Percentiles rank a stretch among this genome's conserved stretches.
Conservation (phyloP, 2,329 filamentous ascomycete species). For the Fusarium illudens region DNA sequence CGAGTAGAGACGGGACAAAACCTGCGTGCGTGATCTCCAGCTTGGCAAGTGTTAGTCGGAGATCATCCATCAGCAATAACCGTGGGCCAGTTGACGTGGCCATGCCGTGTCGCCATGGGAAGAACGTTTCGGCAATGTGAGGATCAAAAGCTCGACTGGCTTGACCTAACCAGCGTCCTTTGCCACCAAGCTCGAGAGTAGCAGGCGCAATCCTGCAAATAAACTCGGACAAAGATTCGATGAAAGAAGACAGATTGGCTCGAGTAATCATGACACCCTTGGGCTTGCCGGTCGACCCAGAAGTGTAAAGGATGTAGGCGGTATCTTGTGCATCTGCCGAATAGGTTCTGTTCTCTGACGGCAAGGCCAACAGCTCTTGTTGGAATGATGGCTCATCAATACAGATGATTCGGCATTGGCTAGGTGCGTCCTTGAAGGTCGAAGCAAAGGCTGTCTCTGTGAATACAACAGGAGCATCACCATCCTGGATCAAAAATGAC, state of each 20-base stretch:
- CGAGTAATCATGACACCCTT: constrained; percentile 4
- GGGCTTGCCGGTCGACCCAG: neutral
- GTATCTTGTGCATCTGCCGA: neutral
- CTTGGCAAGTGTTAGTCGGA: neutral
- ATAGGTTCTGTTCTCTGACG: neutral
- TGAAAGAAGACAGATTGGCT: neutral
- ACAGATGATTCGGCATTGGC: neutral
- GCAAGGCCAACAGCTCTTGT: neutral
- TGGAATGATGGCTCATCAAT: neutral
- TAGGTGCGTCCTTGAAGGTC: neutral
- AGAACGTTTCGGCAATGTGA: neutral
- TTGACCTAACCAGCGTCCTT: constrained; percentile 5
- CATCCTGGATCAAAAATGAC: constrained; percentile 1
- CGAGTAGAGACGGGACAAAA: neutral
- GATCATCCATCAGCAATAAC: neutral
- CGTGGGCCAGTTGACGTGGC: neutral
- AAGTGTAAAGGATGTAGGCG: neutral
- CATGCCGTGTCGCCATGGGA: neutral
- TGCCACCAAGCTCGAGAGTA: constrained; percentile 1
- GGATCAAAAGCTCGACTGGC: constrained; percentile 8
- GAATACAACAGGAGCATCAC: neutral
- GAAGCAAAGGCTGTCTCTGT: constrained; percentile 1
- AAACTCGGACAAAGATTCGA: constrained; percentile 1
- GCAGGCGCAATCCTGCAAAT: neutral
- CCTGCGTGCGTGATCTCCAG: neutral